Conservation (phyloP, 139 green algal species). For the Asterochloris erici region DNA sequence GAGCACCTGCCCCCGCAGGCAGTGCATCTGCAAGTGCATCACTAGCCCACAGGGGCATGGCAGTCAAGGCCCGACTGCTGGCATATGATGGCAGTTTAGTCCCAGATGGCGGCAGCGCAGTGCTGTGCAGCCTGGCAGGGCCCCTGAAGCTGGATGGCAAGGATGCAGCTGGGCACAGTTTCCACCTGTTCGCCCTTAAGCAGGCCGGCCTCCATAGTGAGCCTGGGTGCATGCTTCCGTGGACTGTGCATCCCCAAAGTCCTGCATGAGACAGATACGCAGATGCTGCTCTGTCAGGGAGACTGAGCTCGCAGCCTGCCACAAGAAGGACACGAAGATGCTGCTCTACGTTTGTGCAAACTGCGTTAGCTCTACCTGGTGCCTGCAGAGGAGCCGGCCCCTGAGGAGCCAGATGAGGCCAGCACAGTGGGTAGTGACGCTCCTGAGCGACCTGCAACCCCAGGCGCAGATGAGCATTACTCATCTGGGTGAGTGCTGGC, state of each 20-base stretch:
- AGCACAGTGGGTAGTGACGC: neutral
- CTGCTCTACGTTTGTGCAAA: neutral
- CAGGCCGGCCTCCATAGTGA: conserved; percentile 64
- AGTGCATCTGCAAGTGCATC: too few relatives aligned
- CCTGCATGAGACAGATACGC: neutral
- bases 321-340: neutral
- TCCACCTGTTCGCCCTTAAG: conserved; percentile 55
- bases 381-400: neutral
- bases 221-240: conserved; percentile 1
- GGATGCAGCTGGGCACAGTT: conserved; percentile 62
- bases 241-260: too few relatives aligned
- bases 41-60: neutral
- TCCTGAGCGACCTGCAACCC: conserved; percentile 12
- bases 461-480: conserved; percentile 8
- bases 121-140: conserved; percentile 4
- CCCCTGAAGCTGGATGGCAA: conserved; percentile 36
- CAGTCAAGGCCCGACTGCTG: conserved; percentile 5
- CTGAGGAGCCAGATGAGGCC: neutral
- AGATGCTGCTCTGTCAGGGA: neutral
- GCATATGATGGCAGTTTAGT: conserved; percentile 5
- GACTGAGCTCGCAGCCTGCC: neutral
- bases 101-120: conserved; percentile 8
- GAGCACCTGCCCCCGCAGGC: too few relatives aligned
- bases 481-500: neutral
- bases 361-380: neutral